Evolutionary conservation across 2,329 filamentous ascomycete species (phyloP), one percentile per base, ranked within the genome.

Genomic region (Cladosporium sp.): DNA sequence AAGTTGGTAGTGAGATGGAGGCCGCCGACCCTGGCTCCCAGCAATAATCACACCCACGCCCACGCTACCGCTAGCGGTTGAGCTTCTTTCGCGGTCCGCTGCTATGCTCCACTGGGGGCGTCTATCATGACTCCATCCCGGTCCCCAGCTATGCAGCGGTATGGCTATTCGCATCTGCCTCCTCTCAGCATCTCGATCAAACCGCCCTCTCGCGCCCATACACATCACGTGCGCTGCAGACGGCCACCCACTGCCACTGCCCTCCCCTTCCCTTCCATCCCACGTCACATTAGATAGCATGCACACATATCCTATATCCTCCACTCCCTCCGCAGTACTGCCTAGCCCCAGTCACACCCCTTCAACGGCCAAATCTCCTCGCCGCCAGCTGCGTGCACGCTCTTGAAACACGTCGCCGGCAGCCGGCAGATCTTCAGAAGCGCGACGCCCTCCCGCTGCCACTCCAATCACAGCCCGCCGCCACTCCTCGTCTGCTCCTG

Each of bases 381-480:
- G 30, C 30, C 30, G 30, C 30, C 30, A 9, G 5, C 8, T 34
- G n/a, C 51, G 42, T 45, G 30, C 28, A 28, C 43, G 30, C 47
- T 36, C 47, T 50, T 55, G 52, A 55, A 47, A 47, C 52, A 47
- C 39, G n/a, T 39, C 37, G 20, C 38, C 52, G 52, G 52, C 52
- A 47, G 40, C 52, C 52, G 52, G 52, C 52, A 55, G 52, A 55
- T 55, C 52, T 55, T 55, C 52, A 55, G 40, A 37, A 47, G 40
- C 17, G 49, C 49, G 49, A 38, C 19, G 51, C 51, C 42, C 17
- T 37, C 38, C 20, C 38, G 39, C 51, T 34, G 30, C 45, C 17
- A 17, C 17, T 40, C 52, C 52, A 49, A 55, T 55, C 52, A 55
- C 12, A 17, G 19, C 36, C 49, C 34, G 19, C 25, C 43, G 28